A percentile compares a stretch with the other conserved stretches of the same genome.
Evolutionary conservation across 495 filamentous ascomycete genomes (phyloP).

Genomic region (Daldinia concentrica): DNA sequence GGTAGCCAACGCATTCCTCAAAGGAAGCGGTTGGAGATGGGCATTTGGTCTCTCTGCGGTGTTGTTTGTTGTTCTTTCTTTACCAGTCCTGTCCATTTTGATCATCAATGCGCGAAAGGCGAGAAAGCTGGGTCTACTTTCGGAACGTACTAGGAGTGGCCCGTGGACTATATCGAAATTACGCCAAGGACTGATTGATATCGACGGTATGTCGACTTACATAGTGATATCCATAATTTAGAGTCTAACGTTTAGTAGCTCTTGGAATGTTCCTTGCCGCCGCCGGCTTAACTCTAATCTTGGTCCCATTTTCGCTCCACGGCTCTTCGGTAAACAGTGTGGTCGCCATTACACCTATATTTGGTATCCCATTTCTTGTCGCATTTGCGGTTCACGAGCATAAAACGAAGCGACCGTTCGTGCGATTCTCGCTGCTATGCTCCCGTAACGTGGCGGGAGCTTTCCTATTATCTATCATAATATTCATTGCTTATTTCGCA

Average conservation of each 20-base stretch:
- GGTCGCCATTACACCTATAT: constrained; percentile 56
- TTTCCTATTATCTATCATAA: constrained; percentile 60
- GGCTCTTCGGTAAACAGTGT: constrained; percentile 62
- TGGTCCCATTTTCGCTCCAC: constrained; percentile 70
- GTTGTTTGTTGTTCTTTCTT: constrained; percentile 46
- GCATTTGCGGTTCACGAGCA: constrained; percentile 68
- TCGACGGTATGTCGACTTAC: constrained; percentile 59
- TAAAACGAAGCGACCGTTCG: constrained; percentile 65
- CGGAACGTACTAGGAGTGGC: constrained; percentile 55
- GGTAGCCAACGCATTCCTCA: constrained; percentile 50
- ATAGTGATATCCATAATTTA: constrained; percentile 5
- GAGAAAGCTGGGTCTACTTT: constrained; percentile 60
- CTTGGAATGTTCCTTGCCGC: constrained; percentile 66
- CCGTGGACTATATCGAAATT: constrained; percentile 57
- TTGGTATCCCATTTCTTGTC: constrained; percentile 65
- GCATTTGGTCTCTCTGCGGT: constrained; percentile 62
- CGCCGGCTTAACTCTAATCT: constrained; percentile 67
- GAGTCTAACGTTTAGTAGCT: constrained; percentile 39
- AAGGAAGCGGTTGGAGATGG: constrained; percentile 64
- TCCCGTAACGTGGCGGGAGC: constrained; percentile 73
- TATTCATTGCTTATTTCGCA: constrained; percentile 72
- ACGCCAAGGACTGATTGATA: constrained; percentile 66
- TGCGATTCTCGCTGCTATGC: constrained; percentile 67
- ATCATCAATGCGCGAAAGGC: constrained; percentile 69
- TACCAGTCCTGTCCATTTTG: constrained; percentile 54